These are phyloP conservation scores for Pichia nakasei DNA, from an alignment of 805 yeast genomes.

Conservation along the genomic window DNA sequence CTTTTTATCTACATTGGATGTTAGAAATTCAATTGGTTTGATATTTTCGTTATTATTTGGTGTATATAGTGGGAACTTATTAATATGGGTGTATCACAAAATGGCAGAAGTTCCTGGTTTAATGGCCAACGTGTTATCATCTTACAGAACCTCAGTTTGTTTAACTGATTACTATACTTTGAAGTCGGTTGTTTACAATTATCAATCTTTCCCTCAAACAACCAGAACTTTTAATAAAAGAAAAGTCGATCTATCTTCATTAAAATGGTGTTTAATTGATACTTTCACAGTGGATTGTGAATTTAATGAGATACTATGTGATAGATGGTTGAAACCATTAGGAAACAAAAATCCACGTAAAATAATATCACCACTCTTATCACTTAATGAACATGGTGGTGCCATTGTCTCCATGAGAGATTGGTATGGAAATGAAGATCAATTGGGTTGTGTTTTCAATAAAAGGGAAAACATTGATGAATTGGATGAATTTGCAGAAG, in stretches of 20 bases:
- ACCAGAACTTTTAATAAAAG: slow-evolving; percentile 74
- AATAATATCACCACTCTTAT: slow-evolving; percentile 80
- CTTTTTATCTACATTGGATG: slow-evolving; percentile 56
- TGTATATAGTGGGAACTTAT: slow-evolving; percentile 74
- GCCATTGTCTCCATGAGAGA: slow-evolving; percentile 88
- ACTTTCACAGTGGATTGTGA: slow-evolving; percentile 89
- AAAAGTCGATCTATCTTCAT: slow-evolving; percentile 66
- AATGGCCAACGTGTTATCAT: slow-evolving; percentile 72
- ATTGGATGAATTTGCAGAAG: slow-evolving; percentile 12
- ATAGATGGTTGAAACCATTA: slow-evolving; percentile 82
- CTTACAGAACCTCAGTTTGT: slow-evolving; percentile 60
- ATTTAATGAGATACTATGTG: slow-evolving; percentile 78
- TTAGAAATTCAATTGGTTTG: slow-evolving; percentile 76
- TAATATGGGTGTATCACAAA: slow-evolving; percentile 70
- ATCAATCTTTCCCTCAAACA: slow-evolving; percentile 79
- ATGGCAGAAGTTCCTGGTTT: slow-evolving; percentile 76
- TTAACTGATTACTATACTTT: slow-evolving; percentile 82
- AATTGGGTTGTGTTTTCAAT: slow-evolving; percentile 42
- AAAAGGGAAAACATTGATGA: slow-evolving; percentile 24
- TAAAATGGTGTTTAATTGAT: slow-evolving; percentile 85
- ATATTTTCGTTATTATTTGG: slow-evolving; percentile 74
- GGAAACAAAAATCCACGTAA: slow-evolving; percentile 73
- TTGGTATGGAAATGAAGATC: slow-evolving; percentile 70
- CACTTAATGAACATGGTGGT: slow-evolving; percentile 92
- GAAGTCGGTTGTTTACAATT: slow-evolving; percentile 86